phyloP scores from a whole-genome alignment of 1,139 yeast genomes.

The Suhomyces choctaworum region DNA sequence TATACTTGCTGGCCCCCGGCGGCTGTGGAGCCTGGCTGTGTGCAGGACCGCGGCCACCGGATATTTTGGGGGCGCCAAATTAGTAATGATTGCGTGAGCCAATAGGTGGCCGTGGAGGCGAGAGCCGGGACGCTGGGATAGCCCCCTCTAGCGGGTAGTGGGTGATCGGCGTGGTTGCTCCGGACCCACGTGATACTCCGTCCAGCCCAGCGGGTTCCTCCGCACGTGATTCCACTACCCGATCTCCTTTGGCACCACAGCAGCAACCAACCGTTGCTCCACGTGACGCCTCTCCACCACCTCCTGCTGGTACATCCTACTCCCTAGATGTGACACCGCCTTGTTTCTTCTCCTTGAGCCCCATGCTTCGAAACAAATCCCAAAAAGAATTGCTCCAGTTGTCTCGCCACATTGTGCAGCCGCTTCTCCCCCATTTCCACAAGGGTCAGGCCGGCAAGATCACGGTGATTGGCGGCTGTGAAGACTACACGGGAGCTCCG shows the following conservation, averaged over 20 bases:
- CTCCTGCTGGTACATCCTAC: background rate
- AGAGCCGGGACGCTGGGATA: too few relatives aligned
- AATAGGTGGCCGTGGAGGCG: background rate
- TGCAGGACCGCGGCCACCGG: constrained; percentile 4
- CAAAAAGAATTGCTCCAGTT: constrained; percentile 49
- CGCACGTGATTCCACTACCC: too few relatives aligned
- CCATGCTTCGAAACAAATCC: constrained; percentile 26
- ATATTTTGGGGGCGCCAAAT: background rate
- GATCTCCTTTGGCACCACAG: too few relatives aligned
- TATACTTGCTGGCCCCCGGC: constrained; percentile 8
- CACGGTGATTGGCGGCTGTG: constrained; percentile 90
- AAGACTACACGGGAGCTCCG: constrained; percentile 97
- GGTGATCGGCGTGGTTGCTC: too few relatives aligned
- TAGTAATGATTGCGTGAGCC: background rate
- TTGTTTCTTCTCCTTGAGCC: too few relatives aligned
- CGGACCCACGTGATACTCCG: too few relatives aligned
- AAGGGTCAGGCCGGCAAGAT: constrained; percentile 94
- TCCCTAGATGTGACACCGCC: too few relatives aligned
- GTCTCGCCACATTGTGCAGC: constrained; percentile 67
- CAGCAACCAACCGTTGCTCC: background rate
- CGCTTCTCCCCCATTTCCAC: constrained; percentile 67
- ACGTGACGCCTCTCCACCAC: background rate
- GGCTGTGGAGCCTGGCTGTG: constrained; percentile 6
- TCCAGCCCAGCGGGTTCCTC: too few relatives aligned
- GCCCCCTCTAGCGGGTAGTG: too few relatives aligned